Percentiles rank a stretch among this genome's conserved stretches.
These are phyloP conservation scores for Aspergillus fumigatiaffinis DNA, from an alignment of 2,329 filamentous ascomycete species.

Conservation along the genomic window DNA sequence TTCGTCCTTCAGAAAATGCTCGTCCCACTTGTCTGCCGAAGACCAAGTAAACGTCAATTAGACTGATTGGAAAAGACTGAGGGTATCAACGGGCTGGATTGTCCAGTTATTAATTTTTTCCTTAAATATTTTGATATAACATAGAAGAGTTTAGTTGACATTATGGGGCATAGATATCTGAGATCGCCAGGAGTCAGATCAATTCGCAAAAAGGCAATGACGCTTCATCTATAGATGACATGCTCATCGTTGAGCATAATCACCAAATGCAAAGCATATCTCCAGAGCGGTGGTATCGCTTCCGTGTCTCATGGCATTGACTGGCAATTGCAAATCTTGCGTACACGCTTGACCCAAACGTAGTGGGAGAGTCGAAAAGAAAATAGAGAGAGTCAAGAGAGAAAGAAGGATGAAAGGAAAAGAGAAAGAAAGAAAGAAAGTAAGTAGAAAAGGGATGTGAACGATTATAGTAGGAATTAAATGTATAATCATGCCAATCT, in stretches of 20 bases:
- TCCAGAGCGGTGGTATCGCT: slow-evolving; percentile 5
- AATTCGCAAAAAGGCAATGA: slow-evolving; percentile 7
- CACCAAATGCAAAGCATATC: background rate
- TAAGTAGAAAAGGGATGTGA: background rate
- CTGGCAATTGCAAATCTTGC: slow-evolving; percentile 2
- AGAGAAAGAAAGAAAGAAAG: slow-evolving; percentile 4
- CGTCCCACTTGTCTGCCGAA: background rate
- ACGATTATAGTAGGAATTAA: slow-evolving; percentile 5
- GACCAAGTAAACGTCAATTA: background rate
- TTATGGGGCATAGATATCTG: slow-evolving; percentile 3
- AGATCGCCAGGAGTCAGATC: slow-evolving; percentile 19
- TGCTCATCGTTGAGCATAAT: background rate
- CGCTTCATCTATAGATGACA: slow-evolving; percentile 2
- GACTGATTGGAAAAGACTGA: too few relatives aligned
- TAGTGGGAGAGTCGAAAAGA: background rate
- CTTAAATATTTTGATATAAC: background rate
- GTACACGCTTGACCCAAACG: background rate
- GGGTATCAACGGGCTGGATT: background rate
- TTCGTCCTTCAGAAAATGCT: background rate
- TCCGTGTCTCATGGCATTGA: slow-evolving; percentile 9
- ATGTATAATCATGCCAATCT: background rate
- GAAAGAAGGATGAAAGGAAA: slow-evolving; percentile 8
- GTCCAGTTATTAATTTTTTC: background rate
- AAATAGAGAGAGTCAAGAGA: slow-evolving; percentile 3
- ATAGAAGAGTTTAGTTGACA: background rate